Base-by-base conservation (phyloP, 2,329 filamentous ascomycete species). In the Fusarium anthophilum region DNA sequence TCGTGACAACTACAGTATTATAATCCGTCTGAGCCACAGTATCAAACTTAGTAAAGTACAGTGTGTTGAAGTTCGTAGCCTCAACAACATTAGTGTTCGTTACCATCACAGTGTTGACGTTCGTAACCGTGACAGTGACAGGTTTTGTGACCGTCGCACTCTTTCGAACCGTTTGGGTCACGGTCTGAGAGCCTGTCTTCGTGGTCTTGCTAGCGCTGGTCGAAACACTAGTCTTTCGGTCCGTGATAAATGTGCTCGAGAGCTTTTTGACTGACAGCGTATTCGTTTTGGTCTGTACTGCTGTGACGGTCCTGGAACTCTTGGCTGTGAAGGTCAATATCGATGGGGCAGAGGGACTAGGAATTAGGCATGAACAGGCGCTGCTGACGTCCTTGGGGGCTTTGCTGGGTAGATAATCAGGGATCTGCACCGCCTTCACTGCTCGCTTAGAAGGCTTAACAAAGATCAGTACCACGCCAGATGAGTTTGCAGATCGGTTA, bases 401-500 rank as follows among this genome's bases (percentile, higher is more conserved):
- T n/a, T 63, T 59, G 3, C 20, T 47, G 2, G 61, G 55, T 22
- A 61, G 20, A 41, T 61, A 64, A 6, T 7, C 18, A 6, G 61
- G 55, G 15, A 64, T 9, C 5, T 28, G 26, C 0, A 12, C 28
- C 2, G 15, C 30, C 12, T n/a, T 45, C 4, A 41, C 24, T 1
- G 43, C 28, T 50, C 61, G 37, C 6, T 61, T 63, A 3, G 6
- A 8, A 12, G 54, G 37, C 61, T 63, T 6, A 6, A 22, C 17
- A 1, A 14, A 1, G n/a, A 9, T 63, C 17, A 63, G 30, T 3
- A 18, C 32, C 9, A 3, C 18, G 37, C 13, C 2, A 5, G 5
- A 17, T 51, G 17, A 4, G 4, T 26, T 5, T 51, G 0, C 3
- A 35, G 12, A 6, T 20, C 11, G 18, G 1, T 2, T 1, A 6